phyloP scores from a whole-genome alignment of 306 rosid species.

The Begonia masoniana region DNA sequence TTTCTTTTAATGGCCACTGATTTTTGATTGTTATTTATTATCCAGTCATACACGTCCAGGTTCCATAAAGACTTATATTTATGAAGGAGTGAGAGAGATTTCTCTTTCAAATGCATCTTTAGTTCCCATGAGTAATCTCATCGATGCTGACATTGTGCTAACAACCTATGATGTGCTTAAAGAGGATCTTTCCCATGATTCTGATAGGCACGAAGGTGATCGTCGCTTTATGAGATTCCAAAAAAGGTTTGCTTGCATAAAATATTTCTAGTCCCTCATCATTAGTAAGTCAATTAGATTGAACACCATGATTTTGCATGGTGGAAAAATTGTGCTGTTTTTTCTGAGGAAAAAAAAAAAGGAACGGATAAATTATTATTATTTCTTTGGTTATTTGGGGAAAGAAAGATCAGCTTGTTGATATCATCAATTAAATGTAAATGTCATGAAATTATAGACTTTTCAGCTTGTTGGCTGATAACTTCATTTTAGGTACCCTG shows the following conservation, averaged over 20 bases:
- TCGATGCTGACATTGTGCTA: constrained; percentile 66
- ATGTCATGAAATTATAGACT: constrained; percentile 1
- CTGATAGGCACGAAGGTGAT: constrained; percentile 90
- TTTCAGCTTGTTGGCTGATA: constrained; percentile 5
- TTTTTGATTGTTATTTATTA: constrained; percentile 18
- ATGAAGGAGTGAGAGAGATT: constrained; percentile 70
- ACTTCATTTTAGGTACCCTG: constrained; percentile 59
- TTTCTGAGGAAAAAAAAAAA: not conserved
- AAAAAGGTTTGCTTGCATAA: constrained; percentile 46
- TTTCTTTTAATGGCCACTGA: constrained; percentile 15
- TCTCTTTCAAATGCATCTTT: constrained; percentile 42
- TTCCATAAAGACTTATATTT: constrained; percentile 62
- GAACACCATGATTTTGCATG: not conserved
- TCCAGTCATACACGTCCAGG: constrained; percentile 73
- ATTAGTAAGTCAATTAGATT: not conserved
- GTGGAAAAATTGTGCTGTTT: not conserved
- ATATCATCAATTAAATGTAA: no score
- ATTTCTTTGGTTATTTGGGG: not conserved
- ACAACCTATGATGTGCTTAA: constrained; percentile 90
- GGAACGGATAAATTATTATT: not conserved
- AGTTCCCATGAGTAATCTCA: constrained; percentile 51
- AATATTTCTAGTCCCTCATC: not conserved
- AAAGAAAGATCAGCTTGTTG: not conserved
- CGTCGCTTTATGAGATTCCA: constrained; percentile 79
- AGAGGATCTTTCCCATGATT: constrained; percentile 87